Conservation (phyloP, 305 asterid species). For the Rubia peregrina region DNA sequence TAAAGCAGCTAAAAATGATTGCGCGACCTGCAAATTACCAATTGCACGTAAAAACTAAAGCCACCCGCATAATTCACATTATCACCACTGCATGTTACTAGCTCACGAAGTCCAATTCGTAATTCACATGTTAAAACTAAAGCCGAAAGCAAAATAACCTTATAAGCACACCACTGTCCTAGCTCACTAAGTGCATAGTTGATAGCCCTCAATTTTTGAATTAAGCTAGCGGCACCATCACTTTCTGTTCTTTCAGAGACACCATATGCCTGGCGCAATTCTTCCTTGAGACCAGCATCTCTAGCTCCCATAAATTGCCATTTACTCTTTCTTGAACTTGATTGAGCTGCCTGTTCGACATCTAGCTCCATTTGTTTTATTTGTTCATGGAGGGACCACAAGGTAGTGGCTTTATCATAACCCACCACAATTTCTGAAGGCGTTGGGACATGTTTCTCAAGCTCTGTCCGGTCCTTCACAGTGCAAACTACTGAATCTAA, state of each 20-base stretch:
- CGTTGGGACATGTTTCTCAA: slow-evolving; percentile 97
- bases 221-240: slow-evolving; percentile 96
- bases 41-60: neutral
- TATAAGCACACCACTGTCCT: slow-evolving; percentile 99
- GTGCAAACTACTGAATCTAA: slow-evolving; percentile 89
- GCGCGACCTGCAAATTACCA: slow-evolving; percentile 67
- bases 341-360: slow-evolving; percentile 90
- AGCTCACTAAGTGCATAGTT: slow-evolving; percentile 97
- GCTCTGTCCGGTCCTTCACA: slow-evolving; percentile 89
- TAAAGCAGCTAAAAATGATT: slow-evolving; percentile 74
- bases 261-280: slow-evolving; percentile 92
- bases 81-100: neutral
- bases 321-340: slow-evolving; percentile 92
- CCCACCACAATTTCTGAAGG: slow-evolving; percentile 91
- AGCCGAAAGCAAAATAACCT: slow-evolving; percentile 38
- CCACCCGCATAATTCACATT: neutral
- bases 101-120: slow-evolving; percentile 5
- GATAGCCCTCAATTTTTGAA: slow-evolving; percentile 95
- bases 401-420: slow-evolving; percentile 92
- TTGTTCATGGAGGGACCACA: slow-evolving; percentile 96
- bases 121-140: slow-evolving; percentile 12
- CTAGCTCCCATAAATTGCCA: slow-evolving; percentile 99
- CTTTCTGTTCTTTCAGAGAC: slow-evolving; percentile 98
- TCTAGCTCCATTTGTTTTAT: slow-evolving; percentile 89
- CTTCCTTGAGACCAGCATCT: slow-evolving; percentile 98